phyloP scores from a whole-genome alignment of 208 protist genomes.

The Angomonas deanei region DNA sequence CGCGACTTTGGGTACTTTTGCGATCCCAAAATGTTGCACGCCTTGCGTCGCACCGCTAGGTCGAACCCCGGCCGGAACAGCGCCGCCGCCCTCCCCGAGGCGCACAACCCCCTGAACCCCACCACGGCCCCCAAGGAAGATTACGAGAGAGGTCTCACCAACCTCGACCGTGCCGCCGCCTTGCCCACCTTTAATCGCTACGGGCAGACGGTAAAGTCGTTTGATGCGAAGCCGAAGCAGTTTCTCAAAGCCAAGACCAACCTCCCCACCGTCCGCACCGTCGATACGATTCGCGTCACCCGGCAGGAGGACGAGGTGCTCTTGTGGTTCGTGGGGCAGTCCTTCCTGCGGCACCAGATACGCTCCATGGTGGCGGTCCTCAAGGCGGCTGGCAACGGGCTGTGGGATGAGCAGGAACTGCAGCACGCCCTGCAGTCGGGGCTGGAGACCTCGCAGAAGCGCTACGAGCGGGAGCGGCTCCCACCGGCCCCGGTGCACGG shows the following conservation, averaged over 20 bases:
- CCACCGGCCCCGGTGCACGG: slow-evolving; percentile 73
- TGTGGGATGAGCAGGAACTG: slow-evolving; percentile 82
- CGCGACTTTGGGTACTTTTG: slow-evolving; percentile 82
- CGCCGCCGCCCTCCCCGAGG: slow-evolving; percentile 2
- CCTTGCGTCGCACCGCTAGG: slow-evolving; percentile 56
- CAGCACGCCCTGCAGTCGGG: slow-evolving; percentile 61
- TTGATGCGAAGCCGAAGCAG: slow-evolving; percentile 52
- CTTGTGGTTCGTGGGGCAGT: slow-evolving; percentile 81
- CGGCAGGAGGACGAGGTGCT: slow-evolving; percentile 87
- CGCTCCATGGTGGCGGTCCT: slow-evolving; percentile 84
- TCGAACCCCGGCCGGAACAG: not conserved
- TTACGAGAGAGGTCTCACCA: slow-evolving; percentile 45
- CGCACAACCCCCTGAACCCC: not conserved
- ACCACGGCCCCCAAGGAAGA: slow-evolving; percentile 51
- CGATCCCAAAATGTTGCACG: slow-evolving; percentile 84
- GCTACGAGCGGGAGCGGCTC: slow-evolving; percentile 60
- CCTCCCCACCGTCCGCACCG: slow-evolving; percentile 74
- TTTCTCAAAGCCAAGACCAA: slow-evolving; percentile 65
- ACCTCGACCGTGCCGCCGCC: slow-evolving; percentile 61
- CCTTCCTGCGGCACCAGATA: slow-evolving; percentile 85
- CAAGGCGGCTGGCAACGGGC: slow-evolving; percentile 63
- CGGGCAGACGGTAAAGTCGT: slow-evolving; percentile 61
- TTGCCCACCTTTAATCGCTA: slow-evolving; percentile 84
- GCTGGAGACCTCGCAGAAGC: slow-evolving; percentile 73
- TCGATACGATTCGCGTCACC: slow-evolving; percentile 76